Conservation (phyloP, 768 basidiomycete genomes). For the Kwoniella dejecticola region DNA sequence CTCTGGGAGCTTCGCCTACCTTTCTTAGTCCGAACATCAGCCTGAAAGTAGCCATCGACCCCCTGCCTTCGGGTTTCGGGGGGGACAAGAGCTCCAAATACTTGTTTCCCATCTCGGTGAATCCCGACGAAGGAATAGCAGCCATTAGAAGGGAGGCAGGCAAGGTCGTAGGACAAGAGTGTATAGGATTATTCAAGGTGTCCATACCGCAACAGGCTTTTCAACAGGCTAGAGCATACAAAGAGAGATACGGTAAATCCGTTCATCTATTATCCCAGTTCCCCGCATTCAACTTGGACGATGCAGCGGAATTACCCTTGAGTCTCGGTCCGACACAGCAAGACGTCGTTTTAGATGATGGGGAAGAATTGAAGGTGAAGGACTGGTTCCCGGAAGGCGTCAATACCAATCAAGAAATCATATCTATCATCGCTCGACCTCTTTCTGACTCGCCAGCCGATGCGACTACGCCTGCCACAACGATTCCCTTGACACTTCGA, state of each 20-base stretch:
- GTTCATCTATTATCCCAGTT: constrained; percentile 47
- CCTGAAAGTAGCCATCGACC: constrained; percentile 37
- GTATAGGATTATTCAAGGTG: constrained; percentile 51
- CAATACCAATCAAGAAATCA: constrained; percentile 22
- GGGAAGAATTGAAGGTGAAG: constrained; percentile 14
- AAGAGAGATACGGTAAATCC: constrained; percentile 27
- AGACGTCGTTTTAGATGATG: neutral
- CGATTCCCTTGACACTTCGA: constrained; percentile 33
- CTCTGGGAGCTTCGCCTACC: neutral
- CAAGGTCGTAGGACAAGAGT: constrained; percentile 24
- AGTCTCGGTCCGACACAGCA: constrained; percentile 24
- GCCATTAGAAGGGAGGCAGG: constrained; percentile 29
- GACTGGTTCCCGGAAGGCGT: constrained; percentile 41
- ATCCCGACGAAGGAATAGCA: constrained; percentile 31
- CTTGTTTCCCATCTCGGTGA: constrained; percentile 37
- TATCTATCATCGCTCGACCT: constrained; percentile 44
- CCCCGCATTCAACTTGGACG: constrained; percentile 47
- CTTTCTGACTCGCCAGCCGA: constrained; percentile 11
- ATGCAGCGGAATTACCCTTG: constrained; percentile 36
- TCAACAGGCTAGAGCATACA: constrained; percentile 42
- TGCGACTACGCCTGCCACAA: too few relatives aligned
- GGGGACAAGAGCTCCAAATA: constrained; percentile 15
- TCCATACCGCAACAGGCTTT: constrained; percentile 46
- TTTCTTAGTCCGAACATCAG: constrained; percentile 6
- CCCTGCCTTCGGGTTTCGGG: neutral